Conservation (phyloP, 1,139 yeast species). For the Yarrowia galli region DNA sequence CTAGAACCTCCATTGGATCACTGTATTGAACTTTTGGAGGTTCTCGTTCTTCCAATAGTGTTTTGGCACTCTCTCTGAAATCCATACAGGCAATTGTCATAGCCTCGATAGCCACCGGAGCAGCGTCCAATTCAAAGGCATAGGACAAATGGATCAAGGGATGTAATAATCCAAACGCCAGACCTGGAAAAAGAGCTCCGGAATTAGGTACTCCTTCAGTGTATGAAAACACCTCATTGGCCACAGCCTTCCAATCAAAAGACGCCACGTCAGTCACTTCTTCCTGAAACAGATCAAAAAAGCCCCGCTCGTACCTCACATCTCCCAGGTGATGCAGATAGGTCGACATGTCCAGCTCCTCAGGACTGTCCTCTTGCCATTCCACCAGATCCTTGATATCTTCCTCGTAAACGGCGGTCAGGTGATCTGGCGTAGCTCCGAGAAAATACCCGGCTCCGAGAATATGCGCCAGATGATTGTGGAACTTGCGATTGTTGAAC, state of each 20-base stretch:
- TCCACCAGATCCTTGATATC: slow-evolving; percentile 42
- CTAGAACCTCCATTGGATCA: slow-evolving; percentile 42
- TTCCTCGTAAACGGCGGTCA: slow-evolving; percentile 46
- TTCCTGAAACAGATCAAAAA: slow-evolving; percentile 47
- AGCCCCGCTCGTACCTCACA: slow-evolving; percentile 48
- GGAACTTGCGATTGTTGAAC: slow-evolving; percentile 47
- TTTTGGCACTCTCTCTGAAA: slow-evolving; percentile 8
- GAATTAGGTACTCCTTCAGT: slow-evolving; percentile 21
- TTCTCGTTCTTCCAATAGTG: not conserved
- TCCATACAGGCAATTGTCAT: slow-evolving; percentile 43
- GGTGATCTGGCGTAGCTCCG: slow-evolving; percentile 44
- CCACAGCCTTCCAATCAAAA: slow-evolving; percentile 47
- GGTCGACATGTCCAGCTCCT: slow-evolving; percentile 49
- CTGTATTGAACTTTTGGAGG: slow-evolving; percentile 29
- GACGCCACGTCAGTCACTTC: slow-evolving; percentile 47
- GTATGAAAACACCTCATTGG: slow-evolving; percentile 37
- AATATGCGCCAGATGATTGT: slow-evolving; percentile 49
- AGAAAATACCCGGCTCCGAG: slow-evolving; percentile 41
- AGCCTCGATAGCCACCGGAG: slow-evolving; percentile 49
- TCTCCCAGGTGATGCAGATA: slow-evolving; percentile 48
- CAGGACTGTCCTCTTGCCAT: slow-evolving; percentile 50
- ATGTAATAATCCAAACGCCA: slow-evolving; percentile 47
- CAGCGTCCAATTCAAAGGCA: slow-evolving; percentile 49
- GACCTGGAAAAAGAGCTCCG: slow-evolving; percentile 43
- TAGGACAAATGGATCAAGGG: slow-evolving; percentile 51